Evolutionary conservation across 495 filamentous ascomycete species (phyloP), one percentile per base, ranked within the genome.

Genomic region (Penicillium pulvis): DNA sequence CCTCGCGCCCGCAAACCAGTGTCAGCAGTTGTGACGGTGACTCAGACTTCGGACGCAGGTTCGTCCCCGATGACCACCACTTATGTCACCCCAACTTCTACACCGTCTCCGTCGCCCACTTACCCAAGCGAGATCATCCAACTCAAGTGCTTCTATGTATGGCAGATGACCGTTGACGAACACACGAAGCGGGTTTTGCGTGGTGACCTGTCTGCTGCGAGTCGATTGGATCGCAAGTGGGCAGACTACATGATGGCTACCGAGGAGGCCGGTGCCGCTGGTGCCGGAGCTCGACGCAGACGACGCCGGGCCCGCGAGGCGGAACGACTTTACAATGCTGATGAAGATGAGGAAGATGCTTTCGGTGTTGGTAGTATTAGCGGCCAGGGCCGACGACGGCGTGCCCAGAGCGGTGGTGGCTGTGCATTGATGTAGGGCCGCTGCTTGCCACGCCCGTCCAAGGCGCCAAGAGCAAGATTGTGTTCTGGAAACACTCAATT

Each of bases 141-240:
- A 17, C 79, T 98, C 41, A 97, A 96, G 71, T 96, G 92, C 71
- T 98, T 92, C 77, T 93, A 96, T 70, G 90, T 87, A 19, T 98
- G 90, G 86, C 94, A 98, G 74, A 89, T 88, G 70, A 97, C 93
- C 3, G 92, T 96, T 20, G 87, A 97, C 56, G 90, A 97, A 68
- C 93, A 97, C 70, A 92, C 83, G 47, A 90, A 91, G 69, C 84
- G 92, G 3, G 90, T 97, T 1, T 72, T 95, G 31, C 77, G 83
- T 17, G 90, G 91, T 1, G 89, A 96, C 53, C 78, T 90, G 23
- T 71, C 74, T 0, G 77, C 88, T 4, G 94, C 94, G 2, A 74
- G 76, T 35, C 76, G 89, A 12, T 77, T 98, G 20, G 92, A 97
- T 75, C 79, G 84, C 50, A 96, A 92, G 74, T 98, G 94, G 94